Evolutionary conservation across 2,329 filamentous ascomycete species (phyloP), one percentile per base, ranked within the genome.

Genomic region (Xylaria sp.): DNA sequence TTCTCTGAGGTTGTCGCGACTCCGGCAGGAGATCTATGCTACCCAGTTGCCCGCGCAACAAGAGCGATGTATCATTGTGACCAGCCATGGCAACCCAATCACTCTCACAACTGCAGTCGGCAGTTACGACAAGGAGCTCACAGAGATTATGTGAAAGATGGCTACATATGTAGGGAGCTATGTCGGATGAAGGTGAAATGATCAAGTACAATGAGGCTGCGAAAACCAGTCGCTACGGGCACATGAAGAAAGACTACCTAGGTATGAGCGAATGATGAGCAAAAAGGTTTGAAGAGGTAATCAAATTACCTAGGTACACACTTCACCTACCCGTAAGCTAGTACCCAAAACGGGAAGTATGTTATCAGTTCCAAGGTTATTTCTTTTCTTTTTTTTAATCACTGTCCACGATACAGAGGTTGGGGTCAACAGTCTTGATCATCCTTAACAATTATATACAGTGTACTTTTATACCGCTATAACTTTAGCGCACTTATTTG

Each of bases 1-100:
- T 37, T 21, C n/a, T 40, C 3, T n/a, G 32, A 1, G 48, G 35
- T 25, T 68, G 66, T 27, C 47, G 53, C 5, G 74, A 66, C 40
- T 71, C 67, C 21, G 72, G 42, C 21, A 71, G 5, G 8, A 73
- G 65, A 10, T 65, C 42, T 29, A 75, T 72, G 10, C 44, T 27
- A 50, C 63, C 58, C 5, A n/a, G 9, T 27, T 27, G 27, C 5
- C 59, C 1, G 18, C 25, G 54, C 21, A 58, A 37, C n/a, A 27
- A 53, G 58, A 32, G 47, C 5, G 42, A 40, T 54, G 58, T 27
- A 48, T 27, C n/a, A 9, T 47, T 12, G 8, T 32, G 5, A 18
- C 18, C 40, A 23, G 51, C 53, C 66, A 68, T 62, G 23, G n/a
- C 29, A 16, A 51, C 27, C 50, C 13, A 48, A 55, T 40, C n/a